Percentiles rank a stretch among this genome's conserved stretches.
phyloP scores from a whole-genome alignment of 2,329 filamentous ascomycete genomes.

The Parastagonospora avenae region DNA sequence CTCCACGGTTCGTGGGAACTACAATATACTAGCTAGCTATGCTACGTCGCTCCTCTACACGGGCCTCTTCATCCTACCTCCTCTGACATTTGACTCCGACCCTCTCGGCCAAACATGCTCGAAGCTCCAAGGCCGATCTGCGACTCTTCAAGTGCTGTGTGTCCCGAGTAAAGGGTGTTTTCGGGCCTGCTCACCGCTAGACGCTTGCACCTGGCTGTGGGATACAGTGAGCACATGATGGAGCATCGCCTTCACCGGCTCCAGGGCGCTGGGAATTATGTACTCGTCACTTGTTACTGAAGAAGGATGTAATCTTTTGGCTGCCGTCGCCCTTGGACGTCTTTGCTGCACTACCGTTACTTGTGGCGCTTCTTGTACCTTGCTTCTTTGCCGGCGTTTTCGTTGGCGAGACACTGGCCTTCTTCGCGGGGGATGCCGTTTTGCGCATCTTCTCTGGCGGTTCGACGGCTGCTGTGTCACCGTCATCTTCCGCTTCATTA shows the following conservation, averaged over 20 bases:
- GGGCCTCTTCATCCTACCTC: neutral
- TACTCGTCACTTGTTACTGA: slow-evolving; percentile 53
- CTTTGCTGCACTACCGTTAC: slow-evolving; percentile 57
- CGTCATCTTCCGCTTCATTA: slow-evolving; percentile 40
- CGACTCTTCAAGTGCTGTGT: too few species aligned
- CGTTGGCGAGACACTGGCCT: slow-evolving; percentile 21
- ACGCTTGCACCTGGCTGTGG: slow-evolving; percentile 1
- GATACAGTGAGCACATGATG: slow-evolving; percentile 8
- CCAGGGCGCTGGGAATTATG: slow-evolving; percentile 9
- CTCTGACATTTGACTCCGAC: too few species aligned
- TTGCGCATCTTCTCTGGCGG: slow-evolving; percentile 49
- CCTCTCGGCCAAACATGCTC: neutral
- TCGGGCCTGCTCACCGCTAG: neutral
- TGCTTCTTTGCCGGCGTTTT: slow-evolving; percentile 49
- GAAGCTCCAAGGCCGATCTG: neutral
- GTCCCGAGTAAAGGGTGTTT: too few species aligned
- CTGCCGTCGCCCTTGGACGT: slow-evolving; percentile 55
- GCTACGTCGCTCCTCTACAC: neutral
- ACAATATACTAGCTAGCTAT: neutral
- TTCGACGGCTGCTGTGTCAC: slow-evolving; percentile 35
- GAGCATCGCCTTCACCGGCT: slow-evolving; percentile 17
- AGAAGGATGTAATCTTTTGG: slow-evolving; percentile 64
- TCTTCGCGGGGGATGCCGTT: slow-evolving; percentile 24
- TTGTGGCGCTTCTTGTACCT: slow-evolving; percentile 60
- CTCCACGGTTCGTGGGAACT: neutral